Conservation (phyloP, 2,329 filamentous ascomycete species). For the Malbranchea zuffiana region DNA sequence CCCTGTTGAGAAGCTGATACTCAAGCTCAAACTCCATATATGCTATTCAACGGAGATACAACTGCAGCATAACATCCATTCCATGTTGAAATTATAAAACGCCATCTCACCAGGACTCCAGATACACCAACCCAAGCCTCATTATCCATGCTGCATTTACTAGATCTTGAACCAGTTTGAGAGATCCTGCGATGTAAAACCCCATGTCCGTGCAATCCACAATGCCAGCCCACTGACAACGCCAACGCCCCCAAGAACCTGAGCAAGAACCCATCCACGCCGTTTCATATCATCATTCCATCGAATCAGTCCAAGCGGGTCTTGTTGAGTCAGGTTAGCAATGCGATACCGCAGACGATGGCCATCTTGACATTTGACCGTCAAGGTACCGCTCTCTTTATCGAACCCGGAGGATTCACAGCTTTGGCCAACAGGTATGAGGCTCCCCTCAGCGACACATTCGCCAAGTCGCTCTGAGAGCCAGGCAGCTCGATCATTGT, state of each 20-base stretch:
- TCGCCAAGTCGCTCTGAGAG: slow-evolving; percentile 55
- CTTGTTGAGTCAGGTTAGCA: slow-evolving; percentile 45
- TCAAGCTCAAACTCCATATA: too few species aligned
- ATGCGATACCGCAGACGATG: slow-evolving; percentile 25
- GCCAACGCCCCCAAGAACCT: slow-evolving; percentile 63
- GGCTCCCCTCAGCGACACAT: slow-evolving; percentile 54
- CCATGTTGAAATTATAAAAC: too few species aligned
- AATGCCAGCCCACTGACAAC: slow-evolving; percentile 61
- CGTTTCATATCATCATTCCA: slow-evolving; percentile 56
- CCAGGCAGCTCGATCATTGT: slow-evolving; percentile 57
- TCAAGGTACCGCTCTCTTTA: slow-evolving; percentile 17
- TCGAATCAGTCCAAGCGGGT: slow-evolving; percentile 68
- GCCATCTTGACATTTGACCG: slow-evolving; percentile 19
- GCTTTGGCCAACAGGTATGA: slow-evolving; percentile 42
- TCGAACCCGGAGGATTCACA: slow-evolving; percentile 21
- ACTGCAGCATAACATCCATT: too few species aligned
- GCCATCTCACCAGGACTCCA: too few species aligned
- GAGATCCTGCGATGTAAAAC: slow-evolving; percentile 24
- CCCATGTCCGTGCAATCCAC: slow-evolving; percentile 44
- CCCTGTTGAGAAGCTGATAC: too few species aligned
- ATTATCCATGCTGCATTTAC: too few species aligned
- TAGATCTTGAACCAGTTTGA: slow-evolving; percentile 20
- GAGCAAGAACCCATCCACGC: slow-evolving; percentile 56
- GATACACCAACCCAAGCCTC: too few species aligned
- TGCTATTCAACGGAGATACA: too few species aligned